These are phyloP conservation scores for Phoenix dactylifera DNA, from an alignment of 176 grass and related monocot species.

Conservation along the genomic window DNA sequence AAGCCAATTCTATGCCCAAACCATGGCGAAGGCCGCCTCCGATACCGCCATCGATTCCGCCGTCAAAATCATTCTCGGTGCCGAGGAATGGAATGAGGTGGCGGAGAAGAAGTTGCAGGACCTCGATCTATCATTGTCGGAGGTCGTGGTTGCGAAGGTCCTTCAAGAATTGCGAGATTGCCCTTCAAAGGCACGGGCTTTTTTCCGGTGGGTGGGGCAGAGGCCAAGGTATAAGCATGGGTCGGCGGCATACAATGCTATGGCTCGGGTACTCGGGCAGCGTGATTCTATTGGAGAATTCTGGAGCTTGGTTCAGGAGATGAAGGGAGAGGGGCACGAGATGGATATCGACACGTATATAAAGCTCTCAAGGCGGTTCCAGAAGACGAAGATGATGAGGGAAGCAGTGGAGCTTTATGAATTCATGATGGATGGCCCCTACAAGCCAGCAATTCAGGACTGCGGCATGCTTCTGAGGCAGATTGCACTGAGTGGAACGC, in stretches of 20 bases:
- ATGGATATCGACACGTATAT: constrained; percentile 84
- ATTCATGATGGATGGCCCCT: constrained; percentile 88
- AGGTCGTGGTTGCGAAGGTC: constrained; percentile 36
- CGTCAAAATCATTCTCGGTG: constrained; percentile 15
- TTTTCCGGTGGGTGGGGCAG: constrained; percentile 58
- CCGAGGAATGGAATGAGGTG: constrained; percentile 17
- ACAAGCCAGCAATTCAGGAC: constrained; percentile 57
- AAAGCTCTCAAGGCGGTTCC: constrained; percentile 62
- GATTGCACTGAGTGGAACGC: constrained; percentile 33
- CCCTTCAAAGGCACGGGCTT: constrained; percentile 46
- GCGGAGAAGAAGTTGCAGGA: constrained; percentile 30
- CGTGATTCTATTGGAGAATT: constrained; percentile 54
- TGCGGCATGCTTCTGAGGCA: constrained; percentile 53
- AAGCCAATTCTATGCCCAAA: constrained; percentile 26
- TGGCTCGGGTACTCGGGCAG: constrained; percentile 51
- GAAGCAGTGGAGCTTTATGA: constrained; percentile 74
- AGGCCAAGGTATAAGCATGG: constrained; percentile 34
- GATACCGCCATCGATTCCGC: constrained; percentile 19
- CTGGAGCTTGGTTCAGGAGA: constrained; percentile 48
- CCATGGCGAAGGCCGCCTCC: neutral
- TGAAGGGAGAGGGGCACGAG: constrained; percentile 45
- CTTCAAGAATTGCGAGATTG: constrained; percentile 46
- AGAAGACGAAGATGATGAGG: constrained; percentile 51
- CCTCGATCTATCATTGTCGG: constrained; percentile 32
- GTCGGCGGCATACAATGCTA: constrained; percentile 55